phyloP scores from a whole-genome alignment of 2,329 filamentous ascomycete genomes.

The Neobulgaria alba region DNA sequence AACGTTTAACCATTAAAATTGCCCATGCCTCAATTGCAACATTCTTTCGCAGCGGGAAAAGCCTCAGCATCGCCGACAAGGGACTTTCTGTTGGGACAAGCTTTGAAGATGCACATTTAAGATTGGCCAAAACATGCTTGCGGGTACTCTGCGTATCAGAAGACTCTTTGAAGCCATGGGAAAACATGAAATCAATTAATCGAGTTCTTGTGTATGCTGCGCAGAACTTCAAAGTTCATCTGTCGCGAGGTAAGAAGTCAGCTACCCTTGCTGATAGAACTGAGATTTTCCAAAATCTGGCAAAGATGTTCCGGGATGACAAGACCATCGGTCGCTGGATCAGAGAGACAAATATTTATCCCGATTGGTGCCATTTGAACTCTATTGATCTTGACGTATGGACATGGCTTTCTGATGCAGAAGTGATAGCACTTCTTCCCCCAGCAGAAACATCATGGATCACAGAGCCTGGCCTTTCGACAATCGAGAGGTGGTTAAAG shows the following conservation, averaged over 20 bases:
- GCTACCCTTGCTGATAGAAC: background rate
- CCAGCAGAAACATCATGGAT: constrained; percentile 2
- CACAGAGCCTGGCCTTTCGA: background rate
- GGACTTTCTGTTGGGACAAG: background rate
- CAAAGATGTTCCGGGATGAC: constrained; percentile 1
- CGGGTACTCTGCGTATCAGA: background rate
- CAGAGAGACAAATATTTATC: background rate
- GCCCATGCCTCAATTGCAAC: constrained; percentile 4
- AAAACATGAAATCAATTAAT: background rate
- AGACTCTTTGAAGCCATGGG: background rate
- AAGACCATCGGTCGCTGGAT: background rate
- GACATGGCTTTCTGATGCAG: background rate
- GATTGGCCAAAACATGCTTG: constrained; percentile 1
- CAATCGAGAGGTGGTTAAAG: background rate
- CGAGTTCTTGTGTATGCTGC: too few species aligned
- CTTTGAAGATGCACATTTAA: background rate
- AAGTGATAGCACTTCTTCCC: background rate
- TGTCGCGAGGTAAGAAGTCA: background rate
- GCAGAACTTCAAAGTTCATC: background rate
- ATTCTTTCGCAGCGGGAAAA: background rate
- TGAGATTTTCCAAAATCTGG: constrained; percentile 1
- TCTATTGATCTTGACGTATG: background rate
- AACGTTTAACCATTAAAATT: background rate
- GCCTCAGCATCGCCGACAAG: background rate
- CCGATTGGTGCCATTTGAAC: background rate